These are phyloP conservation scores for Tillandsia fasciculata DNA, from an alignment of 176 grass and related monocot species.

Conservation along the genomic window DNA sequence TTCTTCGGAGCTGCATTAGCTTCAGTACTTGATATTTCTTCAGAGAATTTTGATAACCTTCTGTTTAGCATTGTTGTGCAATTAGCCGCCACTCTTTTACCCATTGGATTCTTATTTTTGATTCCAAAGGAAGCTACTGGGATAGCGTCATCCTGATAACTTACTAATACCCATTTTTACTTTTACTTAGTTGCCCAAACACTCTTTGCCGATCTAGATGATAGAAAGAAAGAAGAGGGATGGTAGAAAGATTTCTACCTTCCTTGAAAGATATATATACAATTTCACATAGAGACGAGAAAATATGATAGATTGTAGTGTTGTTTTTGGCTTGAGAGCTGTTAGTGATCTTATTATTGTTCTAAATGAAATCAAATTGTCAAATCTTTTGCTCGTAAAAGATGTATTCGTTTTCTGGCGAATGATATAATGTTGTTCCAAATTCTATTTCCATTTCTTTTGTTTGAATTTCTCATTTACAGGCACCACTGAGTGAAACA, in stretches of 20 bases:
- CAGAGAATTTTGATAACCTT: conserved; percentile 51
- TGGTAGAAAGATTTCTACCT: background rate
- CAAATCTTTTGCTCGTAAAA: background rate
- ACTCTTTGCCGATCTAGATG: background rate
- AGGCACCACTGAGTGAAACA: no score
- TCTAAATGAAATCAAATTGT: background rate
- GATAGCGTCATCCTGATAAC: conserved; percentile 22
- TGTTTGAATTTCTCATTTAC: no score
- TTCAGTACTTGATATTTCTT: conserved; percentile 43
- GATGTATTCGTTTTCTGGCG: no score
- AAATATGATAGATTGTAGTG: background rate
- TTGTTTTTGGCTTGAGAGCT: background rate
- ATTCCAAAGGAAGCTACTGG: conserved; percentile 63
- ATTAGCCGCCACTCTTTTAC: conserved; percentile 41
- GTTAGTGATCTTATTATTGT: background rate
- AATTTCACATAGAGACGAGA: background rate
- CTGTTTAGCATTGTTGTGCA: conserved; percentile 33
- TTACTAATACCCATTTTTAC: background rate
- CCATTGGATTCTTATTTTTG: conserved; percentile 48
- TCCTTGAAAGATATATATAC: background rate
- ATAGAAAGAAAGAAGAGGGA: background rate
- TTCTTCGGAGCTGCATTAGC: conserved; percentile 59
- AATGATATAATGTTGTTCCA: no score
- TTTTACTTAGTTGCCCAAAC: background rate
- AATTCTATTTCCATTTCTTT: no score